Evolutionary conservation across 2,329 filamentous ascomycete species (phyloP), one percentile per base, ranked within the genome.

Genomic region (Epichloe scottii): DNA sequence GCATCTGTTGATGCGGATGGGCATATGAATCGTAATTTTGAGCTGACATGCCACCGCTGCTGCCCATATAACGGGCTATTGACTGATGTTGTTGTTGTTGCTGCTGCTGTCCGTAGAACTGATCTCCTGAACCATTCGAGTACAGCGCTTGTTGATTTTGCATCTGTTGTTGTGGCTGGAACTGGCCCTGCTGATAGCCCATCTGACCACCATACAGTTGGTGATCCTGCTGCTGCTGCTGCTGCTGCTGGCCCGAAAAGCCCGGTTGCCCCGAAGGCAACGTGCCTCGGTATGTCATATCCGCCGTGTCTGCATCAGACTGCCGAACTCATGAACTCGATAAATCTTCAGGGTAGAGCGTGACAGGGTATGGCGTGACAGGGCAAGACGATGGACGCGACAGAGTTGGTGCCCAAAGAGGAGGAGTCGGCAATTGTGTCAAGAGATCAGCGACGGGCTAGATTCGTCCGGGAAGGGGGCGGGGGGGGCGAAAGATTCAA

Each of bases 281-380:
- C 48, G 56, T 52, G 58, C 62, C 62, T 56, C 60, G 59, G 60
- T 64, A 68, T 58, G 62, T 68, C 65, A 71, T 68, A 56, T 58
- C 65, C 52, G 55, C 49, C 53, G 54, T 41, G 43, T 55, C 56
- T 49, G 56, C 56, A 55, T 57, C 51, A 55, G 54, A 52, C 50
- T 51, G 14, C 30, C 19, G 17, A 11, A 10, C 26, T 15, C 14
- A 35, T 10, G 33, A 33, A 21, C 21, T 41, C 43, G 38, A 46
- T 10, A 2, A 26, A 15, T 23, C 17, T 30, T 19, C 19, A 19
- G 23, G 33, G 23, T 33, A 10, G 4, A 11, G 30, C n/a, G 26
- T 23, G 38, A 23, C 26, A 33, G 23, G n/a, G 11, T 7, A 26
- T 26, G 26, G 30, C n/a, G 26, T 23, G 38, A 23, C 26, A 33